phyloP scores from a whole-genome alignment of 1,284 basidiomycete species.

The Fomitiporia mediterranea region DNA sequence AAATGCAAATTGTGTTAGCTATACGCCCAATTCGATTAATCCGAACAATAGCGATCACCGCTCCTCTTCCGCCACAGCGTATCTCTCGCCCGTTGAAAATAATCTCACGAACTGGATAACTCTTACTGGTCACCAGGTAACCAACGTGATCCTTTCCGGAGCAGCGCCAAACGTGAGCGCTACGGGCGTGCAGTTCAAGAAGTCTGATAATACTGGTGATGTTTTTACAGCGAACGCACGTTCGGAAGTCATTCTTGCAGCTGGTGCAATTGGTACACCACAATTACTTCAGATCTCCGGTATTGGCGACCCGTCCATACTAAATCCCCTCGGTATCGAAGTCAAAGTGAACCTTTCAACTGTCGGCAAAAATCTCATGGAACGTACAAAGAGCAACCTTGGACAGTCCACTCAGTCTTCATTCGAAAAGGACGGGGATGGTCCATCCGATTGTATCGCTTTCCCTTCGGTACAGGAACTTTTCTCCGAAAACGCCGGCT shows the following conservation, averaged over 20 bases:
- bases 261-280: slow-evolving; percentile 34
- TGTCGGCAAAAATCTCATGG: slow-evolving; percentile 45
- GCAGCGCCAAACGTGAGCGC: slow-evolving; percentile 16
- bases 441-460: slow-evolving; percentile 41
- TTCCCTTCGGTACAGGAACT: slow-evolving; percentile 45
- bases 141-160: slow-evolving; percentile 23
- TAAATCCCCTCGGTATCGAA: slow-evolving; percentile 37
- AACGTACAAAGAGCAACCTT: slow-evolving; percentile 41
- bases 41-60: slow-evolving; percentile 33
- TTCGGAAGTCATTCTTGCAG: slow-evolving; percentile 33
- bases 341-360: slow-evolving; percentile 36
- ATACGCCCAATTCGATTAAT: slow-evolving; percentile 31
- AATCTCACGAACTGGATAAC: slow-evolving; percentile 33
- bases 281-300: slow-evolving; percentile 42
- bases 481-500: slow-evolving; percentile 32
- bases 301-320: slow-evolving; percentile 38
- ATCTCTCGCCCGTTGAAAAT: slow-evolving; percentile 36
- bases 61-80: slow-evolving; percentile 39
- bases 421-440: slow-evolving; percentile 34
- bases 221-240: slow-evolving; percentile 21
- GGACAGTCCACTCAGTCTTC: slow-evolving; percentile 29
- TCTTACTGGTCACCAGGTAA: slow-evolving; percentile 32
- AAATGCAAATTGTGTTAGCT: slow-evolving; percentile 33
- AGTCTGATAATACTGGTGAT: slow-evolving; percentile 15
- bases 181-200: slow-evolving; percentile 23